phyloP scores from a whole-genome alignment of 257 asterid genomes.

The Solanum neorickii region DNA sequence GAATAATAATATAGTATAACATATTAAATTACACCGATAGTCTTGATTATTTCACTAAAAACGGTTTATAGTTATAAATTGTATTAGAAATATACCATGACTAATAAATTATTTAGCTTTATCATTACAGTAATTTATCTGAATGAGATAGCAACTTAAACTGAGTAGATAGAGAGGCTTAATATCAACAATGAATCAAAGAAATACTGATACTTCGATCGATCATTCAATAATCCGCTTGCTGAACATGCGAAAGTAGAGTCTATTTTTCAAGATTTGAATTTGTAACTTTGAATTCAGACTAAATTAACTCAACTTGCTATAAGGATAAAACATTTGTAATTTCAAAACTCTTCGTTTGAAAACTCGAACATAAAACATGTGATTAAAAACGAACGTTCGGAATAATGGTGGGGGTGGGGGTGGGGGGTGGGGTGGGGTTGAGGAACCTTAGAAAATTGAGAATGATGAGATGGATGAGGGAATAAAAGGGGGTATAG shows the following conservation, averaged over 20 bases:
- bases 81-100: neutral
- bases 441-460: neutral
- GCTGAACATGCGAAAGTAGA: neutral
- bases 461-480: neutral
- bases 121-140: too few species aligned
- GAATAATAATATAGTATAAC: too few species aligned
- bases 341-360: neutral
- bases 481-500: neutral
- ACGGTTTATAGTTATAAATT: too few species aligned
- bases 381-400: neutral
- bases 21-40: too few species aligned
- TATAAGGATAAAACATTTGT: neutral
- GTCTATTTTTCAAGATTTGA: neutral
- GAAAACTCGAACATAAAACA: accelerated
- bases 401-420: neutral
- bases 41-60: too few species aligned
- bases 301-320: neutral
- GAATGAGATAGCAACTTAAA: accelerated
- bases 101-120: neutral
- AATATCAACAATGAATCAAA: neutral
- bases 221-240: too few species aligned
- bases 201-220: neutral
- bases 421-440: neutral
- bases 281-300: neutral
- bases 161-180: neutral